Evolutionary conservation across 768 basidiomycete species (phyloP).

Genomic region (Pulveroboletus sp.): DNA sequence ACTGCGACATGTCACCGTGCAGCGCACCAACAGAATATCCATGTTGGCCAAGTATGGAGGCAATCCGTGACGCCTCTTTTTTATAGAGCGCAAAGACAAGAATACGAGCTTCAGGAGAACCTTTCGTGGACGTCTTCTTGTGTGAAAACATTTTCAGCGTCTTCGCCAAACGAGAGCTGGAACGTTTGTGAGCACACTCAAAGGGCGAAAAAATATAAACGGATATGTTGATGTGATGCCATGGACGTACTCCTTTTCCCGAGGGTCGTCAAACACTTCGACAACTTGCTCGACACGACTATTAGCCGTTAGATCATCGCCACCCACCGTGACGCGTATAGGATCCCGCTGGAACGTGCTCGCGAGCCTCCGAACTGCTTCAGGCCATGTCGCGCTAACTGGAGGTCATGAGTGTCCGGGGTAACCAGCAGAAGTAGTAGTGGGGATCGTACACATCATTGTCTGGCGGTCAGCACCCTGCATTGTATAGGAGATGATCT

Average conservation of each 20-base stretch:
- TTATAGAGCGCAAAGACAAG: constrained; percentile 97
- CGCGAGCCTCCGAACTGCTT: constrained; percentile 85
- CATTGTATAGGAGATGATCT: constrained; percentile 75
- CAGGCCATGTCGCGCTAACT: constrained; percentile 99
- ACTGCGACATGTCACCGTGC: constrained; percentile 89
- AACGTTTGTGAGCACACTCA: not conserved
- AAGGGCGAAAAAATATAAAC: not conserved
- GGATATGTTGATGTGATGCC: not conserved
- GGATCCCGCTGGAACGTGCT: constrained; percentile 82
- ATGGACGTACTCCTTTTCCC: constrained; percentile 76
- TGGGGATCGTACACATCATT: constrained; percentile 78
- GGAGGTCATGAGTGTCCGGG: not conserved
- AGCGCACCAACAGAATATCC: constrained; percentile 78
- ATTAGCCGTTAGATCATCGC: constrained; percentile 92
- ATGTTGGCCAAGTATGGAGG: constrained; percentile 65
- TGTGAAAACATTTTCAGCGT: constrained; percentile 52
- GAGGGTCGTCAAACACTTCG: constrained; percentile 84
- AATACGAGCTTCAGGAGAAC: constrained; percentile 55
- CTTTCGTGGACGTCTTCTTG: constrained; percentile 54
- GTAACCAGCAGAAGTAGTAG: too few species aligned
- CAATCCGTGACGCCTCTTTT: constrained; percentile 92
- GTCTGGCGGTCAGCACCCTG: constrained; percentile 74
- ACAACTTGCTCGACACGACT: constrained; percentile 87
- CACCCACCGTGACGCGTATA: constrained; percentile 89
- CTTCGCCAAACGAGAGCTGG: constrained; percentile 55